A percentile compares a stretch with the other conserved stretches of the same genome.
Conservation (phyloP, 2,329 filamentous ascomycete genomes). For the Laburnicola sp. region DNA sequence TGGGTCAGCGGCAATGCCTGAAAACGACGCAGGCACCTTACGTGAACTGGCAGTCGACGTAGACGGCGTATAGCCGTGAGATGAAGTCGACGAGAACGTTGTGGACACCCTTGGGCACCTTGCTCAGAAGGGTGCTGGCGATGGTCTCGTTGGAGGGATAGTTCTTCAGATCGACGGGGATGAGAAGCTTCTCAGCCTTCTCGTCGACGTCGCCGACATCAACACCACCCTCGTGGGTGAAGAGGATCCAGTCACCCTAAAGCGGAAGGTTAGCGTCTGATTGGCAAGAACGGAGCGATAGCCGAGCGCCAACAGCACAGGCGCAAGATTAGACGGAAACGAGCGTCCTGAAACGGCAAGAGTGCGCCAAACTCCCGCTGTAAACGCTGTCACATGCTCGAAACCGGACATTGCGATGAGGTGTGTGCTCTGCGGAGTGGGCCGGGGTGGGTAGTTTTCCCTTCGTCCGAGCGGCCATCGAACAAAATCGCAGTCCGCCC, state of each 20-base stretch:
- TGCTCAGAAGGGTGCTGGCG: slow-evolving; percentile 79
- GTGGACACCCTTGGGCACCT: slow-evolving; percentile 93
- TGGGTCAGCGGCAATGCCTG: slow-evolving; percentile 13
- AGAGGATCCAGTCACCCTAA: slow-evolving; percentile 99
- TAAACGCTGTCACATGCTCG: slow-evolving; percentile 36
- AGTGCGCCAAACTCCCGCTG: slow-evolving; percentile 18
- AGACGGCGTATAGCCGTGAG: slow-evolving; percentile 95
- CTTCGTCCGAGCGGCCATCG: slow-evolving; percentile 44
- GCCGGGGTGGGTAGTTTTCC: slow-evolving; percentile 43
- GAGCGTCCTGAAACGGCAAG: slow-evolving; percentile 18
- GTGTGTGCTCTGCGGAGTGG: slow-evolving; percentile 42
- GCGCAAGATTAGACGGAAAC: slow-evolving; percentile 38
- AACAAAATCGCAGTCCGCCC: slow-evolving; percentile 42
- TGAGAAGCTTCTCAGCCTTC: slow-evolving; percentile 97
- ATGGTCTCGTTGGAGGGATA: slow-evolving; percentile 97
- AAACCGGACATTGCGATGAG: slow-evolving; percentile 37
- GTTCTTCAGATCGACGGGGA: slow-evolving; percentile 90
- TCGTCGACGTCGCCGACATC: slow-evolving; percentile 98
- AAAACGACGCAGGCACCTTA: slow-evolving; percentile 27
- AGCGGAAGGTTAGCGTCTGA: slow-evolving; percentile 40
- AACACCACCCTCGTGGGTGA: slow-evolving; percentile 99
- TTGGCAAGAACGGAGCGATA: slow-evolving; percentile 27
- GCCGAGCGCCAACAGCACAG: slow-evolving; percentile 30
- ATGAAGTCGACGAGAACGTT: slow-evolving; percentile 99
- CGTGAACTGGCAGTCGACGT: slow-evolving; percentile 99